Evolutionary conservation across 176 grass and related monocot genomes (phyloP), one percentile per base, ranked within the genome.

Genomic region (Carex pumila): DNA sequence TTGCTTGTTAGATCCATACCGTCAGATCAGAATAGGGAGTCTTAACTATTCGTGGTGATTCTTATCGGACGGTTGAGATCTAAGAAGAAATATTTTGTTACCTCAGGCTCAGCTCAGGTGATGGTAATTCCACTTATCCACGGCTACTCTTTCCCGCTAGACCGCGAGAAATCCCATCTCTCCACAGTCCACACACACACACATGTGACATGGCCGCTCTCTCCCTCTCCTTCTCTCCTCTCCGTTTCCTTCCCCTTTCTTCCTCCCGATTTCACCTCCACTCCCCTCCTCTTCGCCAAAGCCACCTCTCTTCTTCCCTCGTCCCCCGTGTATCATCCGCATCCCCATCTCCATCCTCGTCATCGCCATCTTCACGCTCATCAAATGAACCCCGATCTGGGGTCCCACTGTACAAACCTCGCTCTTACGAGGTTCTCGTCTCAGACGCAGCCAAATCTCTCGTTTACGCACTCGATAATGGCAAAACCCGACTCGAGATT

Each of bases 391-490:
- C 91, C 22, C 86, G 59, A 80, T 81, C 84, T 31, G 95, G 95
- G 50, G 92, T 98, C 8, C 34, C 92, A 17, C 89, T 95, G 3
- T 98, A 98, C 89, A 98, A 88, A 82, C 95, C 92, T 9, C 84
- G 84, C 3, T 98, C 95, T 22, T 98, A 98, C 86, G 89, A 98
- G 62, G 92, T 95, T 41, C 91, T 98, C 52, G 89, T 98, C 84
- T 83, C 95, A 21, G 95, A 98, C 59, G 95, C 92, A 17, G 85
- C 92, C 3, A 88, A 88, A 85, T 93, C 95, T 84, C 95, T 98
- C 85, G 85, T 90, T 77, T 81, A 59, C 57, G 95, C 95, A 69
- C 82, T 98, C 56, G 92, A 89, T 43, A 89, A 90, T 47, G 89
- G 95, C 70, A 90, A 88, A 82, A 93, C 86, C 2, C 92, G 95